phyloP scores from a whole-genome alignment of 1,284 basidiomycete species.

The Microbotryum lychnidis-dioicae region DNA sequence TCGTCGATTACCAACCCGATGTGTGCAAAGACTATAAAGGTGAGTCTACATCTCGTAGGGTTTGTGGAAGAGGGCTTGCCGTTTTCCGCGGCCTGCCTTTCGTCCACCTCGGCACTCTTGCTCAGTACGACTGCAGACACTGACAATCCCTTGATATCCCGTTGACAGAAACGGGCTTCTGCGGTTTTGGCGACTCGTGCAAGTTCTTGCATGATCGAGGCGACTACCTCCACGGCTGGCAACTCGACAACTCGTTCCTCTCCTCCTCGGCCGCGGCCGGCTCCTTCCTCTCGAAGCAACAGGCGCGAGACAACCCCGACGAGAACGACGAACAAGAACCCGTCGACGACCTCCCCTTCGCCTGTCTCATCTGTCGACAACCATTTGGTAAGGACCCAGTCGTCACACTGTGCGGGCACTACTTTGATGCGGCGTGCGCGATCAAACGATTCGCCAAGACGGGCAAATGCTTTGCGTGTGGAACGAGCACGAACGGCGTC shows the following conservation, averaged over 20 bases:
- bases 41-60: slow-evolving; percentile 40
- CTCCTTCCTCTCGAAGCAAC: slow-evolving; percentile 31
- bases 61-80: not conserved
- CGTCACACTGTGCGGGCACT: slow-evolving; percentile 92
- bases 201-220: slow-evolving; percentile 54
- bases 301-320: slow-evolving; percentile 44
- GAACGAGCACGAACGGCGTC: slow-evolving; percentile 83
- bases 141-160: slow-evolving; percentile 5
- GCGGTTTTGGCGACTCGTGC: slow-evolving; percentile 97
- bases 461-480: slow-evolving; percentile 92
- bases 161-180: slow-evolving; percentile 84
- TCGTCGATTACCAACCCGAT: slow-evolving; percentile 97
- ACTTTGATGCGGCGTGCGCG: slow-evolving; percentile 69
- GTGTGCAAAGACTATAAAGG: slow-evolving; percentile 99
- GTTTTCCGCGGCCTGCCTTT: no score
- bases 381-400: slow-evolving; percentile 89
- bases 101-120: no score
- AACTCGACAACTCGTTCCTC: slow-evolving; percentile 59
- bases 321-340: slow-evolving; percentile 52
- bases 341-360: slow-evolving; percentile 86
- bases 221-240: slow-evolving; percentile 92
- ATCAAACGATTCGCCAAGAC: slow-evolving; percentile 70
- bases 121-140: slow-evolving; percentile 9
- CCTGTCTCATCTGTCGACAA: slow-evolving; percentile 91
- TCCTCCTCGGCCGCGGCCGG: slow-evolving; percentile 33